These are phyloP conservation scores for Naganishia liquefaciens DNA, from an alignment of 1,284 basidiomycete genomes.

Conservation along the genomic window DNA sequence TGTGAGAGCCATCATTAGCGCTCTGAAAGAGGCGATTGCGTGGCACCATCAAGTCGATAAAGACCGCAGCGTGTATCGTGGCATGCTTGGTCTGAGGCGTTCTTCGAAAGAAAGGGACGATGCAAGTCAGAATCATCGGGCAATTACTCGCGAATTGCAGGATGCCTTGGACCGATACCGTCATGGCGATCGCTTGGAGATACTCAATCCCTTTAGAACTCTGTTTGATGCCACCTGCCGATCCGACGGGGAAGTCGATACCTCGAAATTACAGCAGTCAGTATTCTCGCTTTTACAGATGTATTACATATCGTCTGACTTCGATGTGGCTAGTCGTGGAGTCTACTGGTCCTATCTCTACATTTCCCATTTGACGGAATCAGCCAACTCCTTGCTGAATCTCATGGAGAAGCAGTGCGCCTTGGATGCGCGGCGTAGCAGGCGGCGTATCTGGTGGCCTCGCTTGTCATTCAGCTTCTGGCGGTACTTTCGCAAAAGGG, in stretches of 20 bases:
- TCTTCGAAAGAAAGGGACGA: conserved; percentile 40
- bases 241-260: conserved; percentile 35
- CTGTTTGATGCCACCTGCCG: conserved; percentile 60
- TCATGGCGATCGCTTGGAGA: conserved; percentile 59
- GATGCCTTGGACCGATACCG: conserved; percentile 59
- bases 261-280: conserved; percentile 34
- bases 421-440: conserved; percentile 61
- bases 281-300: neutral
- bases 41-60: conserved; percentile 44
- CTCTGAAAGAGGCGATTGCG: conserved; percentile 39
- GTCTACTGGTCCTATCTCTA: conserved; percentile 69
- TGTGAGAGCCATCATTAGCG: conserved; percentile 40
- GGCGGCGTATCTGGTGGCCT: conserved; percentile 69
- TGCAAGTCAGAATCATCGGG: conserved; percentile 49
- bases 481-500: conserved; percentile 34
- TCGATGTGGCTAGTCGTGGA: conserved; percentile 42
- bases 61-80: conserved; percentile 50
- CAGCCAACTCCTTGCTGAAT: conserved; percentile 57
- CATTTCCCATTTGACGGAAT: conserved; percentile 68
- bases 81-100: conserved; percentile 42
- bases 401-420: conserved; percentile 61
- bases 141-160: conserved; percentile 54
- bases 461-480: conserved; percentile 51
- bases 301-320: conserved; percentile 7
- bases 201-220: conserved; percentile 70